phyloP scores from a whole-genome alignment of 306 rosid species.

The Lablab purpureus region DNA sequence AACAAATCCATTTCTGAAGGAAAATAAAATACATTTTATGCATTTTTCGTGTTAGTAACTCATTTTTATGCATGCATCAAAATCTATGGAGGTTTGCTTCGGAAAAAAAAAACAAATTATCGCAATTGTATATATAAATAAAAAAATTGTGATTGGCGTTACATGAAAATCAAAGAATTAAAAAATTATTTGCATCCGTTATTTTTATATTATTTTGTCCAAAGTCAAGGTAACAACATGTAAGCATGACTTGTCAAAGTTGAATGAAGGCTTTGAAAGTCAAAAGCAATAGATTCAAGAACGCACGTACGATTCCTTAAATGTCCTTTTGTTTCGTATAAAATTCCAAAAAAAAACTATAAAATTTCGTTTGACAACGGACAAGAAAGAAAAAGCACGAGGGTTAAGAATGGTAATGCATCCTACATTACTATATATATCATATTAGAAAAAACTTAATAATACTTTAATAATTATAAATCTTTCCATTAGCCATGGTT shows the following conservation, averaged over 20 bases:
- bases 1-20: not conserved
- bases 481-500: not conserved
- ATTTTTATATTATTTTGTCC: not conserved
- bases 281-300: not conserved
- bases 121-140: not conserved
- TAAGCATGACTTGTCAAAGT: slow-evolving; percentile 25
- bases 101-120: not conserved
- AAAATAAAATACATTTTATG: not conserved
- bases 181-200: not conserved
- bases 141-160: not conserved
- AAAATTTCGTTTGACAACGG: no score
- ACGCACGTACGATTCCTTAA: not conserved
- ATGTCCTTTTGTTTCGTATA: slow-evolving; percentile 18
- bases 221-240: slow-evolving; percentile 22
- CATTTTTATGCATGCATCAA: no score
- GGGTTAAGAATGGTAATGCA: not conserved
- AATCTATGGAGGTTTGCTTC: no score
- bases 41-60: not conserved
- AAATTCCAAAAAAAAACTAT: not conserved
- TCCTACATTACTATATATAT: not conserved
- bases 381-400: not conserved
- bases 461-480: not conserved
- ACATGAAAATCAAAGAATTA: not conserved
- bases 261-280: slow-evolving; percentile 14
- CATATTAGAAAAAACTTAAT: not conserved